Base-by-base conservation (phyloP, 192 early-diverging fungal genomes). In the Coemansia sp. region DNA sequence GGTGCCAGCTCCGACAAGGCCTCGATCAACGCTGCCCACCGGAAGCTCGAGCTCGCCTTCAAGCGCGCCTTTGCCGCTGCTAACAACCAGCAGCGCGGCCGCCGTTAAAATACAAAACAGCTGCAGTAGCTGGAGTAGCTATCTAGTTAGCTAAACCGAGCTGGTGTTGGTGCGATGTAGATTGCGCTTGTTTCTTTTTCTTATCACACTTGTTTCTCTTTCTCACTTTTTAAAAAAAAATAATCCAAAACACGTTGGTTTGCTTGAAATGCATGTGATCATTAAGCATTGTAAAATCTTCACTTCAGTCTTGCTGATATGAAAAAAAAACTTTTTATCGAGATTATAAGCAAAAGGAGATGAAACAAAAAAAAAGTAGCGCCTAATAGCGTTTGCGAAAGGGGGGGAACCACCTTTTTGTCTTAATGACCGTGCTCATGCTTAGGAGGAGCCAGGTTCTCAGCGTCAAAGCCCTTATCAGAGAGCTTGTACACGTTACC, bases 401-500 rank as follows among this genome's bases (percentile, higher is more conserved):
- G 22, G 22, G 22, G 45, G 17, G 17, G 17, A 48, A 48, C 9
- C 14, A 48, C 14, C 17, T 15, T 12, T 3, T 15, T 12, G 9
- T 15, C 45, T 48, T 56, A 12, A 22, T 22, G 18, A 14, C 11
- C 18, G 15, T 71, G 65, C 54, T 70, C 65, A n/a, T 71, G 60
- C 51, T 43, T 39, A 8, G 51, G 43, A 37, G 64, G 45, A 9
- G 52, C 12, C 51, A 82, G 71, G 58, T 70, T 71, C 14, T 73
- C 52, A 9, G 81, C 71, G 41, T 75, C 63, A 41, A 83, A 83
- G 34, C 81, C 81, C 37, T 67, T 64, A 14, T 84, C 82, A 15
- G 82, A 84, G 35, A 91, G 81, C 79, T 91, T 90, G 84, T 78
- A 93, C 57, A 86, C 89, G 73, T 85, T 87, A 74, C 97, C 97